These are phyloP conservation scores for Orbilia quercus DNA, from an alignment of 2,329 filamentous ascomycete species.

Conservation along the genomic window DNA sequence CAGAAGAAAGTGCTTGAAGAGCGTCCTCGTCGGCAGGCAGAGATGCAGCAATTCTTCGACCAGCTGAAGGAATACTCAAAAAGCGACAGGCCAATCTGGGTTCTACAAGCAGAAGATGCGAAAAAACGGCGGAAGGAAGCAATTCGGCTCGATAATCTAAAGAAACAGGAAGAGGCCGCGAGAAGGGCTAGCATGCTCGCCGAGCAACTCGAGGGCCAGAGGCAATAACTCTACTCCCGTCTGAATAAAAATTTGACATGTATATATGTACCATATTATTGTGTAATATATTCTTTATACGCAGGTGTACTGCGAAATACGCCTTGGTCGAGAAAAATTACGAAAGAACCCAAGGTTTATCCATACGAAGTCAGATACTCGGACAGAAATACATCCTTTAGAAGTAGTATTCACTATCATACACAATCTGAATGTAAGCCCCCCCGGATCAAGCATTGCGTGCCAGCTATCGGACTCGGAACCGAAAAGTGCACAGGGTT, in stretches of 20 bases:
- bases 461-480: too few species aligned
- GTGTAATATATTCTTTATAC: neutral
- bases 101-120: conserved; percentile 42
- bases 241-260: neutral
- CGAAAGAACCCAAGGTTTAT: too few species aligned
- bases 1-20: conserved; percentile 86
- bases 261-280: neutral
- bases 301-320: too few species aligned
- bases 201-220: conserved; percentile 45
- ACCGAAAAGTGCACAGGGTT: too few species aligned
- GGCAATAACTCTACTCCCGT: neutral
- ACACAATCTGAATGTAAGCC: too few species aligned
- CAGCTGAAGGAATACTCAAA: conserved; percentile 89
- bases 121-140: conserved; percentile 41
- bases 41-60: conserved; percentile 87
- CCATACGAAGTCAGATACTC: too few species aligned
- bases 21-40: conserved; percentile 78
- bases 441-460: too few species aligned
- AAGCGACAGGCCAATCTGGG: conserved; percentile 79
- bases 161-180: conserved; percentile 23
- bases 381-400: too few species aligned
- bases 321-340: too few species aligned
- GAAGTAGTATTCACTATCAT: too few species aligned
- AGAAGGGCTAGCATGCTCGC: conserved; percentile 46
- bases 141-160: conserved; percentile 12